Evolutionary conservation across 192 early-diverging fungal genomes (phyloP).

Genomic region (Rhizoclosmatium sp.): DNA sequence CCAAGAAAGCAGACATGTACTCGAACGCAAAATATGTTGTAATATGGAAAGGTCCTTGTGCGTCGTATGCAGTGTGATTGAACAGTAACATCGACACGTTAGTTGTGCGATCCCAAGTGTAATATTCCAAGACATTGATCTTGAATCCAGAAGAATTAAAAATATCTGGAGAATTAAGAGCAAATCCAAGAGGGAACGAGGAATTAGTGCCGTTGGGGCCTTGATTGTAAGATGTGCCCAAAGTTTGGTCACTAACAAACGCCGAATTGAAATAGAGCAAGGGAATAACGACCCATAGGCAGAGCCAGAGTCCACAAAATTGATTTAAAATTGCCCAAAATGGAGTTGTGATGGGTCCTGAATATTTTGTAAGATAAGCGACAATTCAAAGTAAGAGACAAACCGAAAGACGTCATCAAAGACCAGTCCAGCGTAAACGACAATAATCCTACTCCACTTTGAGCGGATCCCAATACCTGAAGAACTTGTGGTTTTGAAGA

Average conservation of each 20-base stretch:
- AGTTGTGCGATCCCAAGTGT: not conserved
- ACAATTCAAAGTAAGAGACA: too few species aligned
- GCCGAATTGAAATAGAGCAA: constrained; percentile 18
- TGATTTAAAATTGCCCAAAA: constrained; percentile 40
- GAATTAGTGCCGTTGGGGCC: constrained; percentile 32
- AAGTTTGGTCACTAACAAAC: constrained; percentile 21
- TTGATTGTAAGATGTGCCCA: constrained; percentile 15
- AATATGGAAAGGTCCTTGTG: constrained; percentile 17
- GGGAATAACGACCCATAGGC: constrained; percentile 40
- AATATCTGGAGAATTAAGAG: constrained; percentile 21
- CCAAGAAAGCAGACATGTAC: constrained; percentile 51
- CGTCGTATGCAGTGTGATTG: constrained; percentile 27
- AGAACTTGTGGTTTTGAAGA: not conserved
- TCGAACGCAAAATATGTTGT: constrained; percentile 41
- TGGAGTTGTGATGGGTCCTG: constrained; percentile 37
- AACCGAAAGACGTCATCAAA: not conserved
- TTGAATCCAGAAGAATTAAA: constrained; percentile 10
- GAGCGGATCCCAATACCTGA: constrained; percentile 28
- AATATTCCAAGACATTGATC: not conserved
- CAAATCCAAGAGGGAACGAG: constrained; percentile 4
- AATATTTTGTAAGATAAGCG: not conserved
- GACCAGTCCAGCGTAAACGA: constrained; percentile 29
- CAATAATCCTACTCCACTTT: constrained; percentile 30
- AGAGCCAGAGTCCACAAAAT: constrained; percentile 25
- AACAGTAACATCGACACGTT: not conserved